A percentile compares a stretch with the other conserved stretches of the same genome.
Conservation (phyloP, 2,329 filamentous ascomycete species). For the Corinectria fuckeliana region DNA sequence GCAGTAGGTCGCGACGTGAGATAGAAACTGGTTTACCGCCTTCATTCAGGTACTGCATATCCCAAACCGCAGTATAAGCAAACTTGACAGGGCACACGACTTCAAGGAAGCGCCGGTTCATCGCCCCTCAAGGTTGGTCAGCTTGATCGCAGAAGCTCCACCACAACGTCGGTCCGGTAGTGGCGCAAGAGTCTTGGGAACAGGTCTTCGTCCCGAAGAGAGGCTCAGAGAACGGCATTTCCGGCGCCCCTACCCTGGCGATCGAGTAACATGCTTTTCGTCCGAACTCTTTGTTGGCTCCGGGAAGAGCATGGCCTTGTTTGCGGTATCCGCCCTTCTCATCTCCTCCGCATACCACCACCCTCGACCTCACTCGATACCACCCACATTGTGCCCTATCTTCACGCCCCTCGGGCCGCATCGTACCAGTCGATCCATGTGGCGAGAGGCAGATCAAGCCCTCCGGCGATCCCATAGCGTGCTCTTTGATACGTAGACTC, state of each 20-base stretch:
- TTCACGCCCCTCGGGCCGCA: constrained; percentile 15
- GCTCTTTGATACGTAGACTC: not conserved
- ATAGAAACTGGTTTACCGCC: not conserved
- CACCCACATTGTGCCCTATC: constrained; percentile 22
- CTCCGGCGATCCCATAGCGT: not conserved
- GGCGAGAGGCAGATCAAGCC: constrained; percentile 18
- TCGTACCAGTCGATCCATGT: constrained; percentile 21
- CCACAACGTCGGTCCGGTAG: not conserved
- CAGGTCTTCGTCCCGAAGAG: constrained; percentile 13
- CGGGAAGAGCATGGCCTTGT: constrained; percentile 25
- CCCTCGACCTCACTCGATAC: constrained; percentile 7
- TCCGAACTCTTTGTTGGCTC: constrained; percentile 25
- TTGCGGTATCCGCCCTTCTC: constrained; percentile 28
- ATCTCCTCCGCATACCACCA: constrained; percentile 25
- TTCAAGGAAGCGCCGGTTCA: constrained; percentile 3
- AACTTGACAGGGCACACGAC: not conserved
- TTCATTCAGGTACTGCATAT: not conserved
- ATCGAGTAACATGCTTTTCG: constrained; percentile 30
- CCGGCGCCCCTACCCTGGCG: constrained; percentile 23
- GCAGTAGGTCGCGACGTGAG: constrained; percentile 9
- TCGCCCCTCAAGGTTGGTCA: not conserved
- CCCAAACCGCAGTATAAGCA: not conserved
- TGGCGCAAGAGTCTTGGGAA: not conserved
- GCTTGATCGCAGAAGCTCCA: not conserved
- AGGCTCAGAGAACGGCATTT: constrained; percentile 17